Evolutionary conservation across 495 filamentous ascomycete species (phyloP).

Genomic region (Viridothelium virens): DNA sequence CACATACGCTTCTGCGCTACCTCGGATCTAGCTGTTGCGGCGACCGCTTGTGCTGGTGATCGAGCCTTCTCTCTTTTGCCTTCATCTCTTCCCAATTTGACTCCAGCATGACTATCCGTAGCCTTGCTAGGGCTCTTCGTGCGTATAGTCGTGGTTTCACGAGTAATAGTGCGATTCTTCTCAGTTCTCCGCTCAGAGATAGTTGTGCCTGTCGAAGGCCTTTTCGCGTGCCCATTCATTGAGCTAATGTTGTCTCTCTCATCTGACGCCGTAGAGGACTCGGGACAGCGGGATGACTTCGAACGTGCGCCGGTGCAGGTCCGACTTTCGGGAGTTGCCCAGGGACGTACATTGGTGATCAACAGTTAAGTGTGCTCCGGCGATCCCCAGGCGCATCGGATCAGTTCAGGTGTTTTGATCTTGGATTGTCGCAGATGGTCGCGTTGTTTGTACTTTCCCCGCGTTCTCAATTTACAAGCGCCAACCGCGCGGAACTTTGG

Average conservation of each 20-base stretch:
- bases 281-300: slow-evolving; percentile 17
- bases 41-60: not conserved
- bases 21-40: not conserved
- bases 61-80: not conserved
- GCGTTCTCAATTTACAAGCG: not conserved
- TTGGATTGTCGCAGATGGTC: not conserved
- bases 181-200: slow-evolving; percentile 24
- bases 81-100: not conserved
- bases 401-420: not conserved
- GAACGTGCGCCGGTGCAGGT: not conserved
- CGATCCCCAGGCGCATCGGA: not conserved
- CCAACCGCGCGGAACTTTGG: slow-evolving; percentile 8
- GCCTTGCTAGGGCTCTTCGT: slow-evolving; percentile 7
- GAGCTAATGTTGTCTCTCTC: slow-evolving; percentile 19
- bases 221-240: slow-evolving; percentile 23
- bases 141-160: slow-evolving; percentile 18
- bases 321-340: not conserved
- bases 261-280: slow-evolving; percentile 19
- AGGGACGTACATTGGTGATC: not conserved
- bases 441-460: slow-evolving; percentile 4
- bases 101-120: not conserved
- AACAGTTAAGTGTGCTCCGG: not conserved
- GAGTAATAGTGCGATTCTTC: slow-evolving; percentile 22
- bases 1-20: not conserved
- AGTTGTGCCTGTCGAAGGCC: slow-evolving; percentile 14